A percentile compares a stretch with the other conserved stretches of the same genome.
Conservation (phyloP, 129 eudicot species). For the Helichrysum umbraculigerum region DNA sequence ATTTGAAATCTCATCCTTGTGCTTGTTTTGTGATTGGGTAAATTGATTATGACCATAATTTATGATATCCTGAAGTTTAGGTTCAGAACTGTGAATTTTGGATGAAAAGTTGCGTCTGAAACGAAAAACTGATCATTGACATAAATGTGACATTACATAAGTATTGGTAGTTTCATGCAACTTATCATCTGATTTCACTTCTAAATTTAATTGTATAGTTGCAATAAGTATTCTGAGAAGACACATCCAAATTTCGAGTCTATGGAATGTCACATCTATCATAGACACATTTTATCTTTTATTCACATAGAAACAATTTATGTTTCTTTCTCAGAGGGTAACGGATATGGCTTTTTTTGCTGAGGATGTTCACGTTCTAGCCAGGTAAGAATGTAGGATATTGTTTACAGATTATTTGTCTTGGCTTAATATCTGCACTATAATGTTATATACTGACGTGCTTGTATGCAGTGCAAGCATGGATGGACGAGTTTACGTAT, state of each 20-base stretch:
- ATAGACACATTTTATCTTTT: background rate
- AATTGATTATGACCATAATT: background rate
- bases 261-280: background rate
- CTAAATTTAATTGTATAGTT: background rate
- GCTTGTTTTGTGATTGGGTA: background rate
- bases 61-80: background rate
- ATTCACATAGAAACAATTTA: background rate
- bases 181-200: background rate
- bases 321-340: slow-evolving; percentile 67
- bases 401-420: background rate
- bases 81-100: background rate
- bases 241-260: background rate
- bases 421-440: slow-evolving; percentile 2
- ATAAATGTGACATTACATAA: background rate
- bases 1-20: background rate
- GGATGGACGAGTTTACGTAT: slow-evolving; percentile 91
- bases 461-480: slow-evolving; percentile 71
- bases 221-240: background rate
- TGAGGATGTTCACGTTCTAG: slow-evolving; percentile 94
- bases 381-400: slow-evolving; percentile 53
- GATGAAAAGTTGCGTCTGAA: background rate
- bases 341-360: slow-evolving; percentile 99
- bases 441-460: background rate
- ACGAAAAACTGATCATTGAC: background rate
- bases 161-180: background rate